phyloP scores from a whole-genome alignment of 2,329 filamentous ascomycete genomes.

The Acrocalymma vagum region DNA sequence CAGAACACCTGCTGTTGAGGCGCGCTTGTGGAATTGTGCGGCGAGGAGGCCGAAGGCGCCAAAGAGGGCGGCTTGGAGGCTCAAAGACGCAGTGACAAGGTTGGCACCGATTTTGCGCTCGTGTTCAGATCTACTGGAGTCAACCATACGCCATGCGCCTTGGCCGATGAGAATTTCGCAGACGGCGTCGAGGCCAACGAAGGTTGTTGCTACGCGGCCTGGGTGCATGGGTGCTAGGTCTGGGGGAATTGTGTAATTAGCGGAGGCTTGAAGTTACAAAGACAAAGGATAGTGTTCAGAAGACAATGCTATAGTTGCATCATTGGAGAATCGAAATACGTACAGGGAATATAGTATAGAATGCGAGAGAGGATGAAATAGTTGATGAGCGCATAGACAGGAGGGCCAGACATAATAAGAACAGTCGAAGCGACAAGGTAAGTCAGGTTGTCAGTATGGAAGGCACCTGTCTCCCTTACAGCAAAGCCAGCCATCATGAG shows the following conservation, averaged over 20 bases:
- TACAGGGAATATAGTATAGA: constrained; percentile 69
- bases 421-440: constrained; percentile 52
- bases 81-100: constrained; percentile 59
- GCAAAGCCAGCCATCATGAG: constrained; percentile 67
- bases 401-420: constrained; percentile 54
- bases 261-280: no score
- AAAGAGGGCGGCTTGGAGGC: constrained; percentile 61
- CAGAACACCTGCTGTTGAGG: constrained; percentile 49
- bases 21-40: constrained; percentile 56
- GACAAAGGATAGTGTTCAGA: no score
- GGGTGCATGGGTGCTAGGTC: constrained; percentile 67
- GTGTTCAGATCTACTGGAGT: constrained; percentile 43
- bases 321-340: no score
- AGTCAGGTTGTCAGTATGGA: constrained; percentile 55
- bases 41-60: constrained; percentile 58
- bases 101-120: constrained; percentile 53
- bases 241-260: no score
- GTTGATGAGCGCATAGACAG: constrained; percentile 68
- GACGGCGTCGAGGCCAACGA: constrained; percentile 61
- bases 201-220: constrained; percentile 66
- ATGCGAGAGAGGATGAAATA: constrained; percentile 69
- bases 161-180: constrained; percentile 63
- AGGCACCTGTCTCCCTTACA: constrained; percentile 62
- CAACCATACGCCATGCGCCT: constrained; percentile 58
- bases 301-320: no score